Percentiles rank a stretch among this genome's conserved stretches.
Evolutionary conservation across 73 alveolate species (phyloP).

Genomic region (Paramecium pentaurelia): DNA sequence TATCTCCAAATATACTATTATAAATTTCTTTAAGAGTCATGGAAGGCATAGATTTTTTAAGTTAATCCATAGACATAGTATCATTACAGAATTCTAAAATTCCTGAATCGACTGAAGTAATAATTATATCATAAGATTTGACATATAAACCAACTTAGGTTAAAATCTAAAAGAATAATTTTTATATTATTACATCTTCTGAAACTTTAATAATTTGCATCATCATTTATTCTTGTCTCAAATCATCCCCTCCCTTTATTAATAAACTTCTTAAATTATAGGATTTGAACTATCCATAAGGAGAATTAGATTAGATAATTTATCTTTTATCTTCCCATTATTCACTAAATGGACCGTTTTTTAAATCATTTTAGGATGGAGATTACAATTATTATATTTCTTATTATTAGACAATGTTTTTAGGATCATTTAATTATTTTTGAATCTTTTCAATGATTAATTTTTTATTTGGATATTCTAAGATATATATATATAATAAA

Average conservation of each 20-base stretch:
- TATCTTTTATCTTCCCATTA: neutral
- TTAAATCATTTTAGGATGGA: neutral
- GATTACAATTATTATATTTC: neutral
- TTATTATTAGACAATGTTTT: neutral
- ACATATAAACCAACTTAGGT: constrained; percentile 56
- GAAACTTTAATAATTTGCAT: constrained; percentile 79
- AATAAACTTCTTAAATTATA: constrained; percentile 76
- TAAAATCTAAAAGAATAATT: constrained; percentile 70
- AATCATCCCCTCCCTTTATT: constrained; percentile 86
- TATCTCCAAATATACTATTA: constrained; percentile 67
- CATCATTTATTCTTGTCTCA: constrained; percentile 86
- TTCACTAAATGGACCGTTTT: neutral
- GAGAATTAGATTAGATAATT: constrained; percentile 63
- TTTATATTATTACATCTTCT: constrained; percentile 51
- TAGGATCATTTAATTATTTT: neutral
- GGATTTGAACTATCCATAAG: constrained; percentile 64
- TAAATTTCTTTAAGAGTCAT: constrained; percentile 71
- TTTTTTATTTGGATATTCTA: neutral
- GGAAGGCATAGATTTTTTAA: constrained; percentile 72
- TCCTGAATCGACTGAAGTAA: constrained; percentile 82
- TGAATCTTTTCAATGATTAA: neutral
- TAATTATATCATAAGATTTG: constrained; percentile 80
- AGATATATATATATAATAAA: neutral
- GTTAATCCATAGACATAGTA: constrained; percentile 76
- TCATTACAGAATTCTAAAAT: constrained; percentile 83